phyloP scores from a whole-genome alignment of 345 rosid genomes.

The Acer negundo region DNA sequence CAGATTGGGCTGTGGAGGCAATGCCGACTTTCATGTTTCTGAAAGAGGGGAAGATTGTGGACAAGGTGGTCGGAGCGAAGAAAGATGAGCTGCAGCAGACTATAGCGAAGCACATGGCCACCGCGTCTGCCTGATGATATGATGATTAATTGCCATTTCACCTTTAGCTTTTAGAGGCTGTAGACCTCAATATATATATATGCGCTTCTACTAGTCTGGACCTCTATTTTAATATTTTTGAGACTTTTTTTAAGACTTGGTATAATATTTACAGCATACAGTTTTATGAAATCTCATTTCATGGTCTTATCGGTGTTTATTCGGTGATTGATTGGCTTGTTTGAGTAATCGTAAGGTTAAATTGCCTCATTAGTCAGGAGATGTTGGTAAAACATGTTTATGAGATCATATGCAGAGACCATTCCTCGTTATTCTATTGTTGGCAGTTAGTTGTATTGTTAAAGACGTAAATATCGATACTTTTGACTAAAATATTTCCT shows the following conservation, averaged over 20 bases:
- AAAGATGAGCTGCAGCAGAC: conserved; percentile 71
- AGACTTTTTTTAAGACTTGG: neutral
- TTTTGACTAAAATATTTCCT: too few species aligned
- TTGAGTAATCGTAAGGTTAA: neutral
- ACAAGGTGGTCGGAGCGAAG: conserved; percentile 76
- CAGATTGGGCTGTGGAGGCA: conserved; percentile 70
- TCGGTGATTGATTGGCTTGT: neutral
- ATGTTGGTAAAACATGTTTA: neutral
- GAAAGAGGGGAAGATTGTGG: conserved; percentile 69
- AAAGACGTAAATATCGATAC: too few species aligned
- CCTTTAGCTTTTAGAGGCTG: conserved; percentile 16
- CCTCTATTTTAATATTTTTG: conserved; percentile 5
- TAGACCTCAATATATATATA: conserved; percentile 8
- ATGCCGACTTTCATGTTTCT: conserved; percentile 84
- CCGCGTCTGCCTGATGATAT: conserved; percentile 38
- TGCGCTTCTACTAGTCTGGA: conserved; percentile 9
- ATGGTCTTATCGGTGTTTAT: neutral
- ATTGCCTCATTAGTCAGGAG: neutral
- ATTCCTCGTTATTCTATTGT: neutral
- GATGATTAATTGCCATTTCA: neutral
- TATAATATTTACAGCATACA: neutral
- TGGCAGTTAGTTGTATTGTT: neutral
- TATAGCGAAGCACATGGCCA: conserved; percentile 56
- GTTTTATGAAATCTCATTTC: neutral
- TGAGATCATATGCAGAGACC: neutral